Conservation (phyloP, 805 yeast genomes). For the Ascoidea tarda region DNA sequence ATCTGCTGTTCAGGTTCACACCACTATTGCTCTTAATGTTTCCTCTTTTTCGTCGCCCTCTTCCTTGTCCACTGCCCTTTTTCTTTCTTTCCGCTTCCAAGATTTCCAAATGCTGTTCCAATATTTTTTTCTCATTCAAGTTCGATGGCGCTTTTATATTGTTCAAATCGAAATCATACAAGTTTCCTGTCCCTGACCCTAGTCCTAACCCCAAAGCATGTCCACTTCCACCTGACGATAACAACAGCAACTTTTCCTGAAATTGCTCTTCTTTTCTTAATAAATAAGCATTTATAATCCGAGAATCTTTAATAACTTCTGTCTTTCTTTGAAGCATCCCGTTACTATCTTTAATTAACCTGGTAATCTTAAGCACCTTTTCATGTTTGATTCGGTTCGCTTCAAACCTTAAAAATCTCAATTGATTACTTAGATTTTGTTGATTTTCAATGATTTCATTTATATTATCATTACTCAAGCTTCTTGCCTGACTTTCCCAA, state of each 20-base stretch:
- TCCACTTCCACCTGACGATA: not conserved
- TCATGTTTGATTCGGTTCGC: slow-evolving; percentile 14
- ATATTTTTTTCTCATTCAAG: slow-evolving; percentile 68
- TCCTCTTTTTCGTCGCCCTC: slow-evolving; percentile 41
- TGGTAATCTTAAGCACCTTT: slow-evolving; percentile 47
- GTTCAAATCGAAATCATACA: slow-evolving; percentile 3
- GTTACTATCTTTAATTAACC: slow-evolving; percentile 72
- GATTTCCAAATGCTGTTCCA: slow-evolving; percentile 75
- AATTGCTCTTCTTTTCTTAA: slow-evolving; percentile 4
- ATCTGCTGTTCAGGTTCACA: too few species aligned
- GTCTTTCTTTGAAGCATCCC: slow-evolving; percentile 74
- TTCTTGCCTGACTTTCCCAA: slow-evolving; percentile 74
- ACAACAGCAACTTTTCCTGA: slow-evolving; percentile 32
- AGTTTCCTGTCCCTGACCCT: slow-evolving; percentile 2
- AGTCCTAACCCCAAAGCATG: too few species aligned
- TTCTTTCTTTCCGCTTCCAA: slow-evolving; percentile 34
- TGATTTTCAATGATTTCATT: slow-evolving; percentile 17
- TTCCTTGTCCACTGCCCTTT: slow-evolving; percentile 26
- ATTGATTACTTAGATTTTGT: not conserved
- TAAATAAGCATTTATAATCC: slow-evolving; percentile 75
- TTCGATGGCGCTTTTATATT: slow-evolving; percentile 67
- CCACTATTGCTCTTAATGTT: slow-evolving; percentile 24
- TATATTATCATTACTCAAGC: slow-evolving; percentile 30
- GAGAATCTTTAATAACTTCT: slow-evolving; percentile 71
- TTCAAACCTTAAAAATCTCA: not conserved